phyloP scores from a whole-genome alignment of 805 yeast genomes.

The Saccharomycopsis sp. region DNA sequence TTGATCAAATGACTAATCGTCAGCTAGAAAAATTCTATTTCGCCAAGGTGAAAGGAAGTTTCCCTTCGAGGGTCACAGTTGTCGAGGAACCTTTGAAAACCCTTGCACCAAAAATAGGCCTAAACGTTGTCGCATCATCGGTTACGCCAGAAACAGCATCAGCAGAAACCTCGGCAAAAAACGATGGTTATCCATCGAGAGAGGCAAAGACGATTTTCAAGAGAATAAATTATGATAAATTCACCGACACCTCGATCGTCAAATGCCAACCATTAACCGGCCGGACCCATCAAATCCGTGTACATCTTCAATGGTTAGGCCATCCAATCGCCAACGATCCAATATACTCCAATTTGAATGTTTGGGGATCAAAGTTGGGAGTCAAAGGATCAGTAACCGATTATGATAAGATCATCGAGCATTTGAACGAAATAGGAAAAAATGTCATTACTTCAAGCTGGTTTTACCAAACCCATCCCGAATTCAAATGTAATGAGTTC shows the following conservation, averaged over 20 bases:
- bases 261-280: conserved; percentile 86
- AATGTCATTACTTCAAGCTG: conserved; percentile 60
- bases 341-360: conserved; percentile 62
- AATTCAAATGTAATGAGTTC: neutral
- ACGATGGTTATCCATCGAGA: conserved; percentile 40
- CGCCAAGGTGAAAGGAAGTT: conserved; percentile 83
- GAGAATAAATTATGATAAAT: conserved; percentile 61
- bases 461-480: conserved; percentile 41
- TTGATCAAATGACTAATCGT: conserved; percentile 57
- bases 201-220: conserved; percentile 72
- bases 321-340: conserved; percentile 81
- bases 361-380: conserved; percentile 81
- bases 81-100: conserved; percentile 69
- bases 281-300: conserved; percentile 91
- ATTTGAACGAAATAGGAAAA: conserved; percentile 65
- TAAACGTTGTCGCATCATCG: conserved; percentile 44
- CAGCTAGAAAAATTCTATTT: conserved; percentile 75
- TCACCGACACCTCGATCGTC: conserved; percentile 60
- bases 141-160: conserved; percentile 61
- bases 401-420: conserved; percentile 38
- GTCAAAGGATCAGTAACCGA: conserved; percentile 39
- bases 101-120: conserved; percentile 64
- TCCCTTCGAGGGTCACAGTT: conserved; percentile 40
- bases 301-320: conserved; percentile 83
- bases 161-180: conserved; percentile 6